These are phyloP conservation scores for Fraxinus xanthoxyloides DNA, from an alignment of 305 asterid species.

Conservation along the genomic window DNA sequence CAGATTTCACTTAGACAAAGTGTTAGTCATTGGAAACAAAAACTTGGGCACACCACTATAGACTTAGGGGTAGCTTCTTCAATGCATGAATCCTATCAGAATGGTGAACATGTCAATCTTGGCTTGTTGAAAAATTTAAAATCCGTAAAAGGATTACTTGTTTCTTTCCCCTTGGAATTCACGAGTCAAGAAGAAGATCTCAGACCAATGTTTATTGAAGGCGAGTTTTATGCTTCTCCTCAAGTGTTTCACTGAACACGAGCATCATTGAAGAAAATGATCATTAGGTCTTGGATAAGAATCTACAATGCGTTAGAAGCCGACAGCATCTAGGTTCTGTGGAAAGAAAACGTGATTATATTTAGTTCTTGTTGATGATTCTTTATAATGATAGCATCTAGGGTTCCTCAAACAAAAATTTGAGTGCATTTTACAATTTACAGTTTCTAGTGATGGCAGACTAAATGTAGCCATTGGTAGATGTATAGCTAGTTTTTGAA, in stretches of 20 bases:
- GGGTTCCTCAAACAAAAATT: not conserved
- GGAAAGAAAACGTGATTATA: not conserved
- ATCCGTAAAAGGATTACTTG: constrained; percentile 68
- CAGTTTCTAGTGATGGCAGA: constrained; percentile 9
- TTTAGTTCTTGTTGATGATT: not conserved
- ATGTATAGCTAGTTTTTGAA: not conserved
- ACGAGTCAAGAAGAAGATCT: constrained; percentile 77
- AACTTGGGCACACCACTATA: constrained; percentile 70
- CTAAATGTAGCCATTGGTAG: not conserved
- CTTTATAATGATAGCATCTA: not conserved
- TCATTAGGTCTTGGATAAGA: not conserved
- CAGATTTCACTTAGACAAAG: constrained; percentile 85
- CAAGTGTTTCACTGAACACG: constrained; percentile 71
- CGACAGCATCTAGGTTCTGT: not conserved
- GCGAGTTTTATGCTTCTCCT: constrained; percentile 81
- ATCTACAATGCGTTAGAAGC: not conserved
- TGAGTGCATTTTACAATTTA: not conserved
- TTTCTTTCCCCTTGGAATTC: constrained; percentile 83
- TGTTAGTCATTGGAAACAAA: constrained; percentile 70
- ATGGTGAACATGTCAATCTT: constrained; percentile 34
- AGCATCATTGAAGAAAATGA: not conserved
- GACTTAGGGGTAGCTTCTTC: constrained; percentile 89
- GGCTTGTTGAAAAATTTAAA: constrained; percentile 50
- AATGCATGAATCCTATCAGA: constrained; percentile 40
- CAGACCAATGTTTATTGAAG: constrained; percentile 84